Evolutionary conservation across 1,284 basidiomycete species (phyloP).

Genomic region (Exobasidium cylindrosporum): DNA sequence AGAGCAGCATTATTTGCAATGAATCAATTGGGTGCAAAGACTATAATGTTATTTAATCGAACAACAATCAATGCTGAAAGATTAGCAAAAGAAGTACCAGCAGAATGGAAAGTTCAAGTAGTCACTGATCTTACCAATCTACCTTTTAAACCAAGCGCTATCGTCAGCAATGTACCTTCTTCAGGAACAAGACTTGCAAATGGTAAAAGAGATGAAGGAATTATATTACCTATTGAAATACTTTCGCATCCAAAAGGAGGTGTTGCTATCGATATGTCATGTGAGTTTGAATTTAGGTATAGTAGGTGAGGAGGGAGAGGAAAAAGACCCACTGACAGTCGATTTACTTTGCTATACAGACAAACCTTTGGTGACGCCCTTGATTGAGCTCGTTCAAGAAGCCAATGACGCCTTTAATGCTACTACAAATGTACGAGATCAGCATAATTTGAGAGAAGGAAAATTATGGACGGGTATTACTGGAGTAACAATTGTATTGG

Average conservation of each 20-base stretch:
- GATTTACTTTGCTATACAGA: no score
- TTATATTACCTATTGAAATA: constrained; percentile 35
- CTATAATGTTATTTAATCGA: constrained; percentile 51
- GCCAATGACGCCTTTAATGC: constrained; percentile 11
- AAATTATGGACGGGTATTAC: constrained; percentile 40
- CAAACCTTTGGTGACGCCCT: constrained; percentile 46
- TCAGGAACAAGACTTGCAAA: constrained; percentile 31
- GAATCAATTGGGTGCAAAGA: constrained; percentile 42
- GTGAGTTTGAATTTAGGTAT: no score
- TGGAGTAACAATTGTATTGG: constrained; percentile 48
- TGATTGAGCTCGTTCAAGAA: constrained; percentile 31
- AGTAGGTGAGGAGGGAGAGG: neutral
- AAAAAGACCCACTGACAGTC: no score
- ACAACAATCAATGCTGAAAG: constrained; percentile 41
- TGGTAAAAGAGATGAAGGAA: constrained; percentile 21
- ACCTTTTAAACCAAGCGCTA: constrained; percentile 24
- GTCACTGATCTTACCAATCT: constrained; percentile 29
- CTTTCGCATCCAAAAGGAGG: constrained; percentile 36
- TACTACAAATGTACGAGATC: constrained; percentile 9
- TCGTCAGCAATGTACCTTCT: constrained; percentile 51
- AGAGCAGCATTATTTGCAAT: constrained; percentile 51
- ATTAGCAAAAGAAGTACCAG: constrained; percentile 34
- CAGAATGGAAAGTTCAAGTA: constrained; percentile 46
- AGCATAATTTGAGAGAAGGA: constrained; percentile 19
- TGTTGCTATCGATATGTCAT: constrained; percentile 54